phyloP scores from a whole-genome alignment of 306 rosid genomes.

The Dicorynia guianensis region DNA sequence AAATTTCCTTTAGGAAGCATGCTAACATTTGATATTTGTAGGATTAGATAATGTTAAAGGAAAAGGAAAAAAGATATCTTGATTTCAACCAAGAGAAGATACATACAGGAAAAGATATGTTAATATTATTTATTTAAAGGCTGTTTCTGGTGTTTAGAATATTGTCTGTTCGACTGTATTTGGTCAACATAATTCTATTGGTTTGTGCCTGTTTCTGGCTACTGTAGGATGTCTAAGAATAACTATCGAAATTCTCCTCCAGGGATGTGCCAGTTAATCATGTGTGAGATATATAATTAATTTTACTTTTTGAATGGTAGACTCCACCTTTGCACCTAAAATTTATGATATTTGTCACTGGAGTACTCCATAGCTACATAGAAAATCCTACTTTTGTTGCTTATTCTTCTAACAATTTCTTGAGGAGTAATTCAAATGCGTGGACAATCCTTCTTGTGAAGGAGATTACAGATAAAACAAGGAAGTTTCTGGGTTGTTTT shows the following conservation, averaged over 20 bases:
- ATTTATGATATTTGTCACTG: no score
- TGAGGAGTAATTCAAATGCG: background rate
- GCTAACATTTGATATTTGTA: constrained; percentile 1
- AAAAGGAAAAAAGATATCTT: constrained; percentile 5
- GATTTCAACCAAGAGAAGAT: background rate
- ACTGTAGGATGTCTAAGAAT: background rate
- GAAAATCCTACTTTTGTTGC: background rate
- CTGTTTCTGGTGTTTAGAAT: background rate
- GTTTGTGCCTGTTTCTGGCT: background rate
- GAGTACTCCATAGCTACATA: no score
- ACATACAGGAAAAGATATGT: background rate
- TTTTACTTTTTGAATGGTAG: background rate
- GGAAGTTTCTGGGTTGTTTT: constrained; percentile 17
- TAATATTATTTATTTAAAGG: background rate
- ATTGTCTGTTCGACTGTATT: constrained; percentile 13
- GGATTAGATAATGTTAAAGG: constrained; percentile 14
- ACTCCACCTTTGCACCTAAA: no score
- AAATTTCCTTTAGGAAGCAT: background rate
- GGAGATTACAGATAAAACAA: background rate
- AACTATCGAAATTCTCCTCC: background rate
- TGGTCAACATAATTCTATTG: background rate
- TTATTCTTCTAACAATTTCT: background rate
- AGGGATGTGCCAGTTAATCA: constrained; percentile 7
- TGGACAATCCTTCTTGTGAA: constrained; percentile 9
- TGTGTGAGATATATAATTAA: background rate